A percentile compares a stretch with the other conserved stretches of the same genome.
phyloP scores from a whole-genome alignment of 768 basidiomycete species.

The Hemileccinum rubropunctum region DNA sequence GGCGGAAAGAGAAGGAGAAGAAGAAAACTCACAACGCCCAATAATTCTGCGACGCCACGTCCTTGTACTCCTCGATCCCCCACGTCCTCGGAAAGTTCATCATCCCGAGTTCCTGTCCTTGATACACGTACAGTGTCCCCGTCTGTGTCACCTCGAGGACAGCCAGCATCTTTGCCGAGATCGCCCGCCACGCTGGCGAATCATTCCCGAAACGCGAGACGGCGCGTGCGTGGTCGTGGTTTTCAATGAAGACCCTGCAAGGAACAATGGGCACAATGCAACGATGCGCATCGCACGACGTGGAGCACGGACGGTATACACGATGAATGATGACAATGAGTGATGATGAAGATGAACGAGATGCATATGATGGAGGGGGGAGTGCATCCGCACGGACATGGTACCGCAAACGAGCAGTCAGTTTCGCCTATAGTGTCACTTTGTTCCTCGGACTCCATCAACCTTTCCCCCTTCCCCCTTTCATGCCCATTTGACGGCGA shows the following conservation, averaged over 20 bases:
- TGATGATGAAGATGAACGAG: too few relatives aligned
- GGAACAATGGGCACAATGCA: background rate
- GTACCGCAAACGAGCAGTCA: constrained; percentile 1
- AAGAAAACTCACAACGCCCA: constrained; percentile 58
- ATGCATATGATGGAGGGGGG: too few relatives aligned
- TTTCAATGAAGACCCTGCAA: constrained; percentile 60
- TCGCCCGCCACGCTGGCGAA: constrained; percentile 48
- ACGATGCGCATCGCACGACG: too few relatives aligned
- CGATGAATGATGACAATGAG: constrained; percentile 2
- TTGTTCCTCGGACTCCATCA: background rate
- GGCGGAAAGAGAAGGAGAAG: too few relatives aligned
- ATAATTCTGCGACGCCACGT: constrained; percentile 59
- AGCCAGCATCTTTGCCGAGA: constrained; percentile 64
- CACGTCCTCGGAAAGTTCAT: constrained; percentile 60
- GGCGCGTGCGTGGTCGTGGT: constrained; percentile 64
- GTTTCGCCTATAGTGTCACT: background rate
- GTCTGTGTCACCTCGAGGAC: constrained; percentile 58
- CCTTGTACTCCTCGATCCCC: constrained; percentile 73
- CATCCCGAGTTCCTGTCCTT: constrained; percentile 72
- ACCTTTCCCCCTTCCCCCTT: background rate
- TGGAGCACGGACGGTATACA: constrained; percentile 10
- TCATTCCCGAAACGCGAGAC: constrained; percentile 71
- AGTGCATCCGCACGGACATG: too few relatives aligned
- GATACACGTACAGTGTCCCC: constrained; percentile 71
- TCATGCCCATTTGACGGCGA: constrained; percentile 1